Conservation (phyloP, 129 eudicot species). For the Chrysanthemum seticuspe region DNA sequence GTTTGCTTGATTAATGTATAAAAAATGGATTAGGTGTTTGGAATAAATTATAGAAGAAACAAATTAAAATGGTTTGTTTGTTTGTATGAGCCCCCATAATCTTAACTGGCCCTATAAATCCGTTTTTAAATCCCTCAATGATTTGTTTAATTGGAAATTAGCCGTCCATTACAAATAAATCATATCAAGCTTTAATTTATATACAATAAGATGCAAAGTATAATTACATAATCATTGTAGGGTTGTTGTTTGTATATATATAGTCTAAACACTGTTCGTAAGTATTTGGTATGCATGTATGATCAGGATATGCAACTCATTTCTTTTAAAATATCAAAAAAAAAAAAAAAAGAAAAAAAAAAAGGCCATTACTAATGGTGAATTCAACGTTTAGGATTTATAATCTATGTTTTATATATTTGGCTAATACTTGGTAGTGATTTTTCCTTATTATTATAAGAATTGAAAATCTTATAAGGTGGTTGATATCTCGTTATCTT, state of each 20-base stretch:
- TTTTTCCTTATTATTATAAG: background rate
- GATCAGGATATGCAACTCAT: no score
- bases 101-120: slow-evolving; percentile 27
- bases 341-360: no score
- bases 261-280: no score
- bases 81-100: slow-evolving; percentile 17
- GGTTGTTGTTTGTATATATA: slow-evolving; percentile 9
- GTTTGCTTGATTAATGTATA: slow-evolving; percentile 19
- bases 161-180: slow-evolving; percentile 19
- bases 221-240: slow-evolving; percentile 9
- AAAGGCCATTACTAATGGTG: no score
- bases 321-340: no score
- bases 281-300: no score
- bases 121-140: slow-evolving; percentile 3
- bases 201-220: background rate
- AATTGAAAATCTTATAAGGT: background rate
- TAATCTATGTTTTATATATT: no score
- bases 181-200: slow-evolving; percentile 3
- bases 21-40: slow-evolving; percentile 30
- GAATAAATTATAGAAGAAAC: slow-evolving; percentile 11
- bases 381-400: no score
- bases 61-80: slow-evolving; percentile 13
- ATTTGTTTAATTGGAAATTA: slow-evolving; percentile 6
- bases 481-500: slow-evolving; percentile 1
- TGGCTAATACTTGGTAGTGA: background rate